Evolutionary conservation across 2,329 filamentous ascomycete genomes (phyloP), one percentile per base, ranked within the genome.

Genomic region (Anthostomella pinea): DNA sequence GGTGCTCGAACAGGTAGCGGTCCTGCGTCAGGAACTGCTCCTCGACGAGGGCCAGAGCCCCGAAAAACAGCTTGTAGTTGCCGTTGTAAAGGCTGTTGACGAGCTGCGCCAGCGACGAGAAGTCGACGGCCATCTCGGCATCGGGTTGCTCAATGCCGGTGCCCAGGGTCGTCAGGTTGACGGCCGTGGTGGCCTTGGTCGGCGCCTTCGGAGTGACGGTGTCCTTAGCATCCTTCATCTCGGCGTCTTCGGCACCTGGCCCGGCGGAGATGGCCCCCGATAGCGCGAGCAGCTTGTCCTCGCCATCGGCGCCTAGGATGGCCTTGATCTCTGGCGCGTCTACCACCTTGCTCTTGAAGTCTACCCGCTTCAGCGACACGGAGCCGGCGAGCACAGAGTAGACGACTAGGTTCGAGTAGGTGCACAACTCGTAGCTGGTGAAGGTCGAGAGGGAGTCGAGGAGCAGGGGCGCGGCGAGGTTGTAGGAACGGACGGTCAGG

Each of bases 331-430:
- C 93, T 9, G 93, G 91, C 6, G 93, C 93, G 63, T 98, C 93
- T 25, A 98, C 91, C 17, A 98, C 93, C 73, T 97, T 97, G 49
- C 87, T 87, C 75, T 98, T 98, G 78, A 98, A 98, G 65, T 98
- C 93, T 21, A 96, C 88, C 31, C 93, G 85, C 72, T 96, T 95
- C 38, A 98, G 78, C 29, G 91, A 93, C 16, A 97, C 84, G 6
- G 90, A 94, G 41, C 93, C 93, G 22, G 93, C 89, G 21, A 98
- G 81, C 15, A 97, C 91, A 2, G 93, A 89, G 70, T 97, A 98
- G 39, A 96, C 83, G 33, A 98, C 93, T 16, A 98, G 79, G 43
- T 81, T 85, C 41, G 89, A 95, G 72, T 98, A 98, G 50, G 85
- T 91, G 81, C 93, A 98, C 32, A 98, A 81, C 67, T 98, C 93